phyloP scores from a whole-genome alignment of 495 filamentous ascomycete genomes.

The Penicillium paxilli region DNA sequence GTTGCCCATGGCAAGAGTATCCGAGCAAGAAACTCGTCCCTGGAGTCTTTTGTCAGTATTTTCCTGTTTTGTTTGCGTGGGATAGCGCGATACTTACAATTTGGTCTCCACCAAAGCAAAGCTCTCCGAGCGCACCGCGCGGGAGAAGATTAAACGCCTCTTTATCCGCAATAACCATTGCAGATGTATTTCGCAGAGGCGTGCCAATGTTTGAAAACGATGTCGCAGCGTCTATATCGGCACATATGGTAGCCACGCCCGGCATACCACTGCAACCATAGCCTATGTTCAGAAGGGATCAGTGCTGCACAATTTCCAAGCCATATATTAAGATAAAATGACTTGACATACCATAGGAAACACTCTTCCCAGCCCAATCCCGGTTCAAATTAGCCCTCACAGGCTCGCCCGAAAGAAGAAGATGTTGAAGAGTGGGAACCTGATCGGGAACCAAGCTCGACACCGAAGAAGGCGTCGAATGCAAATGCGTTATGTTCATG shows the following conservation, averaged over 20 bases:
- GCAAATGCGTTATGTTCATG: slow-evolving; percentile 69
- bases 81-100: slow-evolving; percentile 47
- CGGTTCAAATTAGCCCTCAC: slow-evolving; percentile 64
- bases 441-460: slow-evolving; percentile 60
- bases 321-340: not conserved
- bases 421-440: slow-evolving; percentile 63
- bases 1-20: slow-evolving; percentile 26
- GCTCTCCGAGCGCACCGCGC: slow-evolving; percentile 68
- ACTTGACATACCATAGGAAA: slow-evolving; percentile 59
- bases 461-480: slow-evolving; percentile 76
- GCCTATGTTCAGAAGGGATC: slow-evolving; percentile 28
- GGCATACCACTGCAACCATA: slow-evolving; percentile 58
- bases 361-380: slow-evolving; percentile 62
- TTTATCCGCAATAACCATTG: slow-evolving; percentile 57
- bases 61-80: too few species aligned
- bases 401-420: slow-evolving; percentile 71
- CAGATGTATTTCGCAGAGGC: slow-evolving; percentile 68
- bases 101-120: slow-evolving; percentile 84
- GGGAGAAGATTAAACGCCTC: slow-evolving; percentile 50
- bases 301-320: not conserved
- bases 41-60: not conserved
- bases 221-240: slow-evolving; percentile 43
- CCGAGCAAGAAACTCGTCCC: not conserved
- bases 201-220: slow-evolving; percentile 60
- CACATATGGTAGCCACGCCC: slow-evolving; percentile 76